phyloP scores from a whole-genome alignment of 1,284 basidiomycete species.

The Abortiporus biennis region DNA sequence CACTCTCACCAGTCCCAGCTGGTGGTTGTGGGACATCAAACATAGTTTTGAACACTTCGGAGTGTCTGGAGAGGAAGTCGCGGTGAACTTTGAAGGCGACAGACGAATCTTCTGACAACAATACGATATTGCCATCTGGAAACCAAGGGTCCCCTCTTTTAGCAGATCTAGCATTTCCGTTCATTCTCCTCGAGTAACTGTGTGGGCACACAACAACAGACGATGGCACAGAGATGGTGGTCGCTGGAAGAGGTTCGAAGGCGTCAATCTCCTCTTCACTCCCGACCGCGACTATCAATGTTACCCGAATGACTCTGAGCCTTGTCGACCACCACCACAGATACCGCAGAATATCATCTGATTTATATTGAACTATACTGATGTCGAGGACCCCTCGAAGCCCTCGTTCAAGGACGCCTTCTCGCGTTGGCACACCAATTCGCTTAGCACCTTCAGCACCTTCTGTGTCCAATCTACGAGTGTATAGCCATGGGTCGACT shows the following conservation, averaged over 20 bases:
- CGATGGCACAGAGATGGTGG: too few relatives aligned
- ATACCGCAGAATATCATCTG: neutral
- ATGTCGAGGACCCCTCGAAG: constrained; percentile 22
- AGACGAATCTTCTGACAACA: constrained; percentile 33
- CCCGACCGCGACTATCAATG: neutral
- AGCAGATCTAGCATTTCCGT: neutral
- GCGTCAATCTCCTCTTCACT: neutral
- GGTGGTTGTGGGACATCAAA: constrained; percentile 40
- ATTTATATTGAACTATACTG: neutral
- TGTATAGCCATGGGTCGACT: constrained; percentile 22
- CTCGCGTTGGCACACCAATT: constrained; percentile 26
- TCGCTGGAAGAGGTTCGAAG: neutral
- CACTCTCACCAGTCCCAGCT: too few relatives aligned
- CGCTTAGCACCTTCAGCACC: constrained; percentile 24
- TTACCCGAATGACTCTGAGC: neutral
- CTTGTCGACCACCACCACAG: neutral
- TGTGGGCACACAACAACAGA: too few relatives aligned
- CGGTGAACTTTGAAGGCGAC: constrained; percentile 52
- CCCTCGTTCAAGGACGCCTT: constrained; percentile 23
- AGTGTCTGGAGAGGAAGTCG: constrained; percentile 51
- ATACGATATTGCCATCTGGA: constrained; percentile 52
- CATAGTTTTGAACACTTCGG: constrained; percentile 55
- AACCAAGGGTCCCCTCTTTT: constrained; percentile 45
- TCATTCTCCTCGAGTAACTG: too few relatives aligned
- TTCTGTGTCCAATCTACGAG: constrained; percentile 26